phyloP scores from a whole-genome alignment of 805 yeast genomes.

The Metschnikowia matae region DNA sequence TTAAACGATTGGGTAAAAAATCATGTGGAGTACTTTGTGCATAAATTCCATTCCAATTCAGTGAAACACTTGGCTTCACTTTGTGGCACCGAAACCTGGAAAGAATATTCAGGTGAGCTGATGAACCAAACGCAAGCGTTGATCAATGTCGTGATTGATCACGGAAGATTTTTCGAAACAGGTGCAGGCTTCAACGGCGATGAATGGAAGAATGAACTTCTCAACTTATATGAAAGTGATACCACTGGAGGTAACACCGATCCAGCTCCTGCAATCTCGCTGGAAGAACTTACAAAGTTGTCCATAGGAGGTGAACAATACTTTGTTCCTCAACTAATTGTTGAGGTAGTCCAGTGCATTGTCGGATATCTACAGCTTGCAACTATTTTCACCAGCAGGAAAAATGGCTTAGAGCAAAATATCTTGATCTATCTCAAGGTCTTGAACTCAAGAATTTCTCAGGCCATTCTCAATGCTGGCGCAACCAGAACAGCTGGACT shows the following conservation, averaged over 20 bases:
- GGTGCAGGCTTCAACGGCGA: constrained; percentile 24
- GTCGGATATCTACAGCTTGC: constrained; percentile 55
- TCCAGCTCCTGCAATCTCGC: background rate
- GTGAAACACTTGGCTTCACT: constrained; percentile 43
- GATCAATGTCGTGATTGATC: constrained; percentile 24
- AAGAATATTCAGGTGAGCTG: constrained; percentile 55
- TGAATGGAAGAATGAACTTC: constrained; percentile 22
- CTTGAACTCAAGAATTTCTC: constrained; percentile 51
- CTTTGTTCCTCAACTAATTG: constrained; percentile 28
- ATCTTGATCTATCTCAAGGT: constrained; percentile 43
- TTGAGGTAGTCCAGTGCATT: constrained; percentile 25
- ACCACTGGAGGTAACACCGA: background rate
- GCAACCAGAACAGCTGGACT: constrained; percentile 73
- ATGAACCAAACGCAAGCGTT: constrained; percentile 26
- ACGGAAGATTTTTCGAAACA: constrained; percentile 22
- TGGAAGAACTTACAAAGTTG: constrained; percentile 1
- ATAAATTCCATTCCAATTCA: constrained; percentile 50
- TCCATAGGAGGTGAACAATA: constrained; percentile 21
- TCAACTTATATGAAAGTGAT: constrained; percentile 22
- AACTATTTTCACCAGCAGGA: constrained; percentile 49
- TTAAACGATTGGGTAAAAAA: constrained; percentile 63
- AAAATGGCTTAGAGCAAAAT: constrained; percentile 38
- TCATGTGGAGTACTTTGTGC: constrained; percentile 59
- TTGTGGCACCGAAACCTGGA: constrained; percentile 76
- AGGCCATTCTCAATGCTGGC: constrained; percentile 67